phyloP scores from a whole-genome alignment of 805 yeast genomes.

The Pichia deserticola region DNA sequence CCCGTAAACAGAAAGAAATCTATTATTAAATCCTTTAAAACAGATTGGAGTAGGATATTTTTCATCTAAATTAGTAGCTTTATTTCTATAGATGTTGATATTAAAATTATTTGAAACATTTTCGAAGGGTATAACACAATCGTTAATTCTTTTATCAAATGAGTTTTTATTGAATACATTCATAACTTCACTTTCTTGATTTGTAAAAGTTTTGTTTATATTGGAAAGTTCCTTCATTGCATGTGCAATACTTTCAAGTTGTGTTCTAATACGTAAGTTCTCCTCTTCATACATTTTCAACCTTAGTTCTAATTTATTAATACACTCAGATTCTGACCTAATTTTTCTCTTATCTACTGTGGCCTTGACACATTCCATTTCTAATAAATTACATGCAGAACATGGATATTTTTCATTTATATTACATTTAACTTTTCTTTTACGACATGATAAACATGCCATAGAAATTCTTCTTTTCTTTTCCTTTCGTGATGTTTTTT shows the following conservation, averaged over 20 bases:
- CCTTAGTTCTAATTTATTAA: slow-evolving; percentile 4
- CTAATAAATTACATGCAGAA: slow-evolving; percentile 10
- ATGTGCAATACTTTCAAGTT: slow-evolving; percentile 2
- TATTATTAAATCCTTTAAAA: not conserved
- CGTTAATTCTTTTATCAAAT: no score
- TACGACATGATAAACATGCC: slow-evolving; percentile 18
- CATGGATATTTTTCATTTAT: slow-evolving; percentile 14
- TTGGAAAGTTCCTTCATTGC: not conserved
- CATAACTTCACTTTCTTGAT: not conserved
- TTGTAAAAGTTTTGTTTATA: not conserved
- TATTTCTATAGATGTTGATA: no score
- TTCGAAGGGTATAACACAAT: no score
- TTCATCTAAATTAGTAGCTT: slow-evolving; percentile 27
- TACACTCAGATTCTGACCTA: slow-evolving; percentile 5
- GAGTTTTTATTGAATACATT: not conserved
- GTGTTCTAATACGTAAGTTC: slow-evolving; percentile 1
- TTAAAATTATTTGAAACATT: no score
- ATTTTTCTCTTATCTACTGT: slow-evolving; percentile 14
- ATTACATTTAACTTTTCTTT: slow-evolving; percentile 18
- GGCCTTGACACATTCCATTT: slow-evolving; percentile 9
- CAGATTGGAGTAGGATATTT: not conserved
- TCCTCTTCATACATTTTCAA: slow-evolving; percentile 7
- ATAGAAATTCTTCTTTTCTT: not conserved
- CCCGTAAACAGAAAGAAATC: not conserved
- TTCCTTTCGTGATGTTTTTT: not conserved